Evolutionary conservation across 345 rosid species (phyloP).

Genomic region (Gossypium mustelinum): DNA sequence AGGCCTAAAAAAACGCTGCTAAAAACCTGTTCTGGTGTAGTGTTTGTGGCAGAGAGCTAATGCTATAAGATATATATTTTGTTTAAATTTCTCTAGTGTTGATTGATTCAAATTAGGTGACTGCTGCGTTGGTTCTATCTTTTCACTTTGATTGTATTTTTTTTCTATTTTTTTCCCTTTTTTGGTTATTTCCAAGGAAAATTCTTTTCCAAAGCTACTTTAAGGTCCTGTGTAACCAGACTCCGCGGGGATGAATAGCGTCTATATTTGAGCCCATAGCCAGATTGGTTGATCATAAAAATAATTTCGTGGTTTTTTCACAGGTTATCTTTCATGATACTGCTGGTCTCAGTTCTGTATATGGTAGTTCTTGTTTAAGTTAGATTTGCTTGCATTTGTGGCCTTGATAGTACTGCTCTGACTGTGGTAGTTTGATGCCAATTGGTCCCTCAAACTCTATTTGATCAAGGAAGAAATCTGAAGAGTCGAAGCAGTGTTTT

Average conservation of each 20-base stretch:
- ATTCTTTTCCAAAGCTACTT: constrained; percentile 10
- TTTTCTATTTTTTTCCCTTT: background rate
- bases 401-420: background rate
- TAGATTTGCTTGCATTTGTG: constrained; percentile 1
- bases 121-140: constrained; percentile 16
- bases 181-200: constrained; percentile 11
- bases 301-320: constrained; percentile 15
- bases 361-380: background rate
- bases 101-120: constrained; percentile 6
- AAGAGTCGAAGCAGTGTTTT: no score
- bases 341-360: no score
- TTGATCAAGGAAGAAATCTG: background rate
- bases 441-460: background rate
- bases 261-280: constrained; percentile 10
- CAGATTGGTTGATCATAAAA: constrained; percentile 13
- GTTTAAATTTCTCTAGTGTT: constrained; percentile 18
- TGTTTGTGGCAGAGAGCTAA: constrained; percentile 20
- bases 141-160: background rate
- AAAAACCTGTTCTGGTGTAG: no score
- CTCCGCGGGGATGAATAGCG: background rate
- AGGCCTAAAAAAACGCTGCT: no score
- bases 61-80: constrained; percentile 15
- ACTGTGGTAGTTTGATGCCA: background rate
- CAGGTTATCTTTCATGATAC: constrained; percentile 15
- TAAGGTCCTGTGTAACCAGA: constrained; percentile 15